Base-by-base conservation (phyloP, 1,139 yeast species). In the Suhomyces panamericanus region DNA sequence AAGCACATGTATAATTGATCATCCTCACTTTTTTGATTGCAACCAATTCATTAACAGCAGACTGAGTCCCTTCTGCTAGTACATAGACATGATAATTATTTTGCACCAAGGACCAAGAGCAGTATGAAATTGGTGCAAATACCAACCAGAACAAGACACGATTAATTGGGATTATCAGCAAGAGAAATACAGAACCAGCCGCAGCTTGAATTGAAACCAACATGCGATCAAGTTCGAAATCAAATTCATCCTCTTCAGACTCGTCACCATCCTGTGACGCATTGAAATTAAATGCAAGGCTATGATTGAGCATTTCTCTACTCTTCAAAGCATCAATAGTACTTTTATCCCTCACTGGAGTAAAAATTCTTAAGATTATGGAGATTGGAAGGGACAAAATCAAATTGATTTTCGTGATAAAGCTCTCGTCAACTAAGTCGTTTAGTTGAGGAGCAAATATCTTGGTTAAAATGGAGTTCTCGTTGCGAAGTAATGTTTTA, bases 361-460 rank as follows among this genome's bases (percentile, higher is more conserved):
- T 67, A 0, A 83, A 70, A 4, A 77, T 33, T 16, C 78, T 66
- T 14, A 81, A 62, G 3, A 77, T 36, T 1, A 77, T 49, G 1
- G 75, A 66, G 1, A 78, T 60, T 1, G 84, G 84, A 1, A 75
- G 45, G 7, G 75, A 55, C n/a, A 73, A 39, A 2, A 73, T 35
- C 5, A 60, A 58, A 39, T 63, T 56, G 7, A 64, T 12, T 47
- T 58, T 58, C 27, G 48, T 48, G 5, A 40, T 11, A 1, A 55
- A 9, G 22, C 46, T 47, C 17, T 34, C 43, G 1, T 49, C 43
- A 2, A 22, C 27, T 12, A 51, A 48, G 12, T 46, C 53, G 5
- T 43, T 42, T 13, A 49, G 35, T 24, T 52, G 55, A n/a, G 58
- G 60, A 13, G 51, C 51, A 14, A 54, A 16, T 11, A 49, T 22